Base-by-base conservation (phyloP, 768 basidiomycete species). In the Russula ochroleuca region DNA sequence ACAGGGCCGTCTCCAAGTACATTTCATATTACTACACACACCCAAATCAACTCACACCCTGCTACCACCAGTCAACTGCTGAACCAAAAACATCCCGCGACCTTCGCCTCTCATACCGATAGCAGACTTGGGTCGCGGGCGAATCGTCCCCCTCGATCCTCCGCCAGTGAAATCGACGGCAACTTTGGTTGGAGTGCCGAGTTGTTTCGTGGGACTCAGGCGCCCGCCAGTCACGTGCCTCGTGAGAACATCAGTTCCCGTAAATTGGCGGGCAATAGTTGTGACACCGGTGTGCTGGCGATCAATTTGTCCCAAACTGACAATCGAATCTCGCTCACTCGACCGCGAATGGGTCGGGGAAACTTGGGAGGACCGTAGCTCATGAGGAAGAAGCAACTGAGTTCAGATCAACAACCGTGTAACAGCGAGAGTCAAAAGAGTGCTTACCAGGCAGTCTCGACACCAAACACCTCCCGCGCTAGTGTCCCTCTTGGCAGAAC, bases 31-130 rank as follows among this genome's bases (percentile, higher is more conserved):
- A 49, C 6, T 15, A 49, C 25, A 49, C 5, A n/a, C 17, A 11
- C 15, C 35, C 35, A 19, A 41, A 41, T 19, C 41, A 43, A 1
- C 59, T 61, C 54, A 65, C 52, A 59, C 6, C 5, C n/a, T 52
- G n/a, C 48, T 53, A 4, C 78, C 78, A 31, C 88, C 90, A 9
- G 91, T 92, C 79, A 92, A 79, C 72, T 92, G 90, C 69, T 84
- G 78, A 51, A 92, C 87, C 61, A 92, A 75, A 73, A 83, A 88
- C 87, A 91, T 83, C 10, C 82, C 86, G 52, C 86, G 77, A 14
- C 85, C 88, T 71, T 89, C 87, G 67, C 89, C 88, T 33, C 88
- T 78, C 74, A 87, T 83, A 15, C 88, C 88, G 61, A 87, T 83
- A 28, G 89, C 86, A 69, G 88, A 90, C 78, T 87, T 90, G 13